phyloP scores from a whole-genome alignment of 2,329 filamentous ascomycete genomes.

The Elsinoe australis region DNA sequence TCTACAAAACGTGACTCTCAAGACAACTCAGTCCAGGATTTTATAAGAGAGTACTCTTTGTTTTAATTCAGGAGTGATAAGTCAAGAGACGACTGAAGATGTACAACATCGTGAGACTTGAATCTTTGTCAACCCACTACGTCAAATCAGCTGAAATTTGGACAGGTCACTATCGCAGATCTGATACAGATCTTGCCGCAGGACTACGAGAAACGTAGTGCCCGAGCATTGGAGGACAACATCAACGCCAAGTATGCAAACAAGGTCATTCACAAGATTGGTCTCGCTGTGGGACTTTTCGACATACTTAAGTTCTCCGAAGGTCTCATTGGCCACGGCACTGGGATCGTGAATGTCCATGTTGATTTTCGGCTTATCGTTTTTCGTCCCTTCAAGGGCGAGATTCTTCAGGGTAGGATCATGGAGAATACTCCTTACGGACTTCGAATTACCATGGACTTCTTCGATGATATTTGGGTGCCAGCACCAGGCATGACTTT shows the following conservation, averaged over 20 bases:
- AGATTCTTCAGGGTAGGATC: conserved; percentile 81
- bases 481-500: conserved; percentile 61
- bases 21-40: neutral
- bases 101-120: conserved; percentile 24
- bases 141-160: no score
- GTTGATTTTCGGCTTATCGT: conserved; percentile 91
- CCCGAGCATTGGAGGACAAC: conserved; percentile 84
- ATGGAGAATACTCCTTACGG: conserved; percentile 63
- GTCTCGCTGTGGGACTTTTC: conserved; percentile 87
- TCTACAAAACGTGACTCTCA: neutral
- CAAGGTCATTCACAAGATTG: conserved; percentile 88
- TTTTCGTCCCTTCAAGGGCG: conserved; percentile 91
- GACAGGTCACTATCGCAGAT: conserved; percentile 91
- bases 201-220: conserved; percentile 77
- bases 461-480: conserved; percentile 88
- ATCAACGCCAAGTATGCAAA: conserved; percentile 97
- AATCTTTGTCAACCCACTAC: no score
- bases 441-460: conserved; percentile 78
- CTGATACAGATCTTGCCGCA: conserved; percentile 85
- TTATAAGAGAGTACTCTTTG: neutral
- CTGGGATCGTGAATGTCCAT: conserved; percentile 71
- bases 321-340: conserved; percentile 86
- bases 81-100: conserved; percentile 17
- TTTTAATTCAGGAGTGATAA: neutral
- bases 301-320: conserved; percentile 85